Percentiles rank a stretch among this genome's conserved stretches.
Evolutionary conservation across 257 asterid genomes (phyloP).

Genomic region (Lycium ferocissimum): DNA sequence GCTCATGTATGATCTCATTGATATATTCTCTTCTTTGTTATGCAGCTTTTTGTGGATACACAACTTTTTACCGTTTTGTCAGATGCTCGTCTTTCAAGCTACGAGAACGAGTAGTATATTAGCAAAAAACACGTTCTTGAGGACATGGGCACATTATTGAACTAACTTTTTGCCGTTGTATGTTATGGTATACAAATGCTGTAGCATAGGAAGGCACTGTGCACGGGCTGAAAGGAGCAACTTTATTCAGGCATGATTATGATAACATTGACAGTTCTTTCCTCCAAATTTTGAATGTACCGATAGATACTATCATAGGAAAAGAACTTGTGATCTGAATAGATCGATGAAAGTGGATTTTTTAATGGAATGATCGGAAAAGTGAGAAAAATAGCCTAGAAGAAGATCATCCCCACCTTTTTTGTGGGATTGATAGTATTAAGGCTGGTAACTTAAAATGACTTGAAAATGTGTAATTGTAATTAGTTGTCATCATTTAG

Average conservation of each 20-base stretch:
- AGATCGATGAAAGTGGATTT: background rate
- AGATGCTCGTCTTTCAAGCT: constrained; percentile 69
- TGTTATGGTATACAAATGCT: background rate
- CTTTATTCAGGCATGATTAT: constrained; percentile 7
- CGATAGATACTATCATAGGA: background rate
- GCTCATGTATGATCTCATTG: background rate
- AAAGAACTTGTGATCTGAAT: constrained; percentile 7
- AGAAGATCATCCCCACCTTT: constrained; percentile 19
- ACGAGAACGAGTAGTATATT: constrained; percentile 46
- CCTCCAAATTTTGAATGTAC: constrained; percentile 22
- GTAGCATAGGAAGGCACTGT: background rate
- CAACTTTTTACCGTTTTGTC: constrained; percentile 76
- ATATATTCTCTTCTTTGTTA: constrained; percentile 28
- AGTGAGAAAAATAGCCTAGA: constrained; percentile 21
- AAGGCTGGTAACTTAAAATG: background rate
- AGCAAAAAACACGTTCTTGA: background rate
- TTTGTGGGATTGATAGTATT: constrained; percentile 22
- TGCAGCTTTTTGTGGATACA: constrained; percentile 88
- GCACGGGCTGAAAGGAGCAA: background rate
- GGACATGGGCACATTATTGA: background rate
- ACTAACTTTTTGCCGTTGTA: background rate
- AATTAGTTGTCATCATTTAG: background rate
- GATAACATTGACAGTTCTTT: background rate
- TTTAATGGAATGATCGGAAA: background rate
- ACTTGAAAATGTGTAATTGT: background rate